Conservation (phyloP, 495 filamentous ascomycete species). For the Chlorociboria aeruginascens region DNA sequence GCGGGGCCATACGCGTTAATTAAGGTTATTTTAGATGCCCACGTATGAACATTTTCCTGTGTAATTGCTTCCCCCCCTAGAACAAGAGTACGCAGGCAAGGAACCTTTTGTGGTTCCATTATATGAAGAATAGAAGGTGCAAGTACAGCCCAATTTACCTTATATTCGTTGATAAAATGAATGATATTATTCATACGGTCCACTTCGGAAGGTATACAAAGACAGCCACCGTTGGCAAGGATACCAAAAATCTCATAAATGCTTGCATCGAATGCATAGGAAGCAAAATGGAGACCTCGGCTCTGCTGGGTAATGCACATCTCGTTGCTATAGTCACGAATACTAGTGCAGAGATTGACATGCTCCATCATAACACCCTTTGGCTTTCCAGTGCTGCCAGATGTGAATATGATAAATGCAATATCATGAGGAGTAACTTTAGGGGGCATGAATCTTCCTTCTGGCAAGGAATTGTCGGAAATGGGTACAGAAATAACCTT, state of each 20-base stretch:
- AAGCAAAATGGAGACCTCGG: slow-evolving; percentile 1
- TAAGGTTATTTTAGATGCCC: slow-evolving; percentile 25
- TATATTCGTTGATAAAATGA: slow-evolving; percentile 22
- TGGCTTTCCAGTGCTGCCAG: slow-evolving; percentile 34
- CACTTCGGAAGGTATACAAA: slow-evolving; percentile 32
- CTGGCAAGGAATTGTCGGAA: too few relatives aligned
- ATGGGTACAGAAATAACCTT: too few relatives aligned
- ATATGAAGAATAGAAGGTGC: slow-evolving; percentile 42
- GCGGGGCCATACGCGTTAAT: slow-evolving; percentile 38
- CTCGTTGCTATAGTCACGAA: neutral
- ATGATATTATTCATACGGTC: slow-evolving; percentile 28
- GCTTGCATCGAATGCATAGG: slow-evolving; percentile 55
- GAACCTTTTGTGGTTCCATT: slow-evolving; percentile 28
- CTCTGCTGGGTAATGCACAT: neutral
- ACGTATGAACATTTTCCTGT: slow-evolving; percentile 32
- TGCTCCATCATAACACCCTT: slow-evolving; percentile 25
- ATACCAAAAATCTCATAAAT: slow-evolving; percentile 79
- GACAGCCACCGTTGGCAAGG: slow-evolving; percentile 44
- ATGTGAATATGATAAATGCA: slow-evolving; percentile 34
- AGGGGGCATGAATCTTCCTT: too few relatives aligned
- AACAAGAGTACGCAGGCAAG: slow-evolving; percentile 27
- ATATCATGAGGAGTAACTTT: slow-evolving; percentile 8
- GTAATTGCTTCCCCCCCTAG: slow-evolving; percentile 26
- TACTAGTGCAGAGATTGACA: neutral
- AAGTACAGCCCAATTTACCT: slow-evolving; percentile 25